Conservation (phyloP, 2,329 filamentous ascomycete genomes). For the Arthrobotrys entomopaga region DNA sequence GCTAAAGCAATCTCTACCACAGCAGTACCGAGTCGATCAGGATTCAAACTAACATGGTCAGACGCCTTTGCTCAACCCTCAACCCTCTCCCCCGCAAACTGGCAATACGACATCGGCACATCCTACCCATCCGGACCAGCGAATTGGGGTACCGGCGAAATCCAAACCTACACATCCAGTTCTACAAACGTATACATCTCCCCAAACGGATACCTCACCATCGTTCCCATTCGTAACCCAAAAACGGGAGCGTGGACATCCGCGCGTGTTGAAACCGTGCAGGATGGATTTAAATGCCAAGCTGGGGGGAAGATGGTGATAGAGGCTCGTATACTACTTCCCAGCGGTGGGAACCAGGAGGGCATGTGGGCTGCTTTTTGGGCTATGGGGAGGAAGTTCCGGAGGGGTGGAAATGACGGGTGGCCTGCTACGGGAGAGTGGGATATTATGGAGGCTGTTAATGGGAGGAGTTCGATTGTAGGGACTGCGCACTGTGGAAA, state of each 20-base stretch:
- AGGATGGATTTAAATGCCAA: constrained; percentile 60
- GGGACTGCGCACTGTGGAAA: constrained; percentile 64
- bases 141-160: constrained; percentile 67
- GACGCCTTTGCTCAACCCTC: constrained; percentile 58
- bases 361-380: constrained; percentile 66
- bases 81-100: constrained; percentile 62
- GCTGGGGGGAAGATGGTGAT: constrained; percentile 62
- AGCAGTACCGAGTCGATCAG: constrained; percentile 8
- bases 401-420: constrained; percentile 61
- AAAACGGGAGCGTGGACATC: constrained; percentile 31
- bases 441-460: constrained; percentile 65
- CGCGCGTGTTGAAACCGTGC: constrained; percentile 25
- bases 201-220: constrained; percentile 61
- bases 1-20: background rate
- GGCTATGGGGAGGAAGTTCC: constrained; percentile 63
- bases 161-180: constrained; percentile 64
- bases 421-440: constrained; percentile 65
- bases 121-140: constrained; percentile 64
- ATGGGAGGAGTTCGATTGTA: constrained; percentile 61
- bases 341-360: constrained; percentile 12
- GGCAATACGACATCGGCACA: constrained; percentile 64
- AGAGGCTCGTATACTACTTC: constrained; percentile 62
- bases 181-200: constrained; percentile 63
- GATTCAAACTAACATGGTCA: constrained; percentile 36
- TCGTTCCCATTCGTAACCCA: constrained; percentile 60